phyloP scores from a whole-genome alignment of 202 grass and related monocot genomes.

The Bolboschoenoplectus hybrid region DNA sequence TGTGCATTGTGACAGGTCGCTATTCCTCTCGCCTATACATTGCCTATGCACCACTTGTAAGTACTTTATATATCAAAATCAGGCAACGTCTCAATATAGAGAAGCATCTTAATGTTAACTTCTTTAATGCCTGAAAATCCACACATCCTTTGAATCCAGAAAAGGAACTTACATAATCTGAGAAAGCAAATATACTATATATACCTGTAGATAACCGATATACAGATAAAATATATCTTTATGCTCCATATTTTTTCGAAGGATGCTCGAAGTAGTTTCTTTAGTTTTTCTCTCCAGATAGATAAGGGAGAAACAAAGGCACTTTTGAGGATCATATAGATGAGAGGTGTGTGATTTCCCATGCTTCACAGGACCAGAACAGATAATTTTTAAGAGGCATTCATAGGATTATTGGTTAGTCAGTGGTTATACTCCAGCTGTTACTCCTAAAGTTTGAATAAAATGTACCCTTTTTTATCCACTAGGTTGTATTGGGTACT shows the following conservation, averaged over 20 bases:
- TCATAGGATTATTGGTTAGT: neutral
- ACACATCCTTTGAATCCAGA: neutral
- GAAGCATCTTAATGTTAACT: neutral
- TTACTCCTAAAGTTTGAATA: slow-evolving; percentile 29
- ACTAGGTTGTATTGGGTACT: slow-evolving; percentile 93
- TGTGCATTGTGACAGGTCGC: slow-evolving; percentile 97
- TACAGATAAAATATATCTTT: slow-evolving; percentile 4
- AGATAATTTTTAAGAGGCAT: slow-evolving; percentile 1
- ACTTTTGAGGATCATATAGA: slow-evolving; percentile 26
- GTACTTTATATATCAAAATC: slow-evolving; percentile 46
- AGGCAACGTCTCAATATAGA: neutral
- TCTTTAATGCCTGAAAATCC: neutral
- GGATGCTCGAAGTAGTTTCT: neutral
- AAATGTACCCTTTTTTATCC: slow-evolving; percentile 24
- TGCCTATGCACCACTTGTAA: slow-evolving; percentile 99
- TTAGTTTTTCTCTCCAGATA: neutral
- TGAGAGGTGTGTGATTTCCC: neutral
- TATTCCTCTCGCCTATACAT: slow-evolving; percentile 97
- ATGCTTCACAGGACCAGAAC: neutral
- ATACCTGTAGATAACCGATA: neutral
- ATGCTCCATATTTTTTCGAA: neutral
- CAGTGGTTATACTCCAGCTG: slow-evolving; percentile 11
- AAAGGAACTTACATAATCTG: neutral
- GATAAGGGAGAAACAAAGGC: slow-evolving; percentile 24
- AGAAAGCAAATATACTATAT: neutral